Evolutionary conservation across 108 stramenopile species (phyloP).

Genomic region (Skeletonema costatum): DNA sequence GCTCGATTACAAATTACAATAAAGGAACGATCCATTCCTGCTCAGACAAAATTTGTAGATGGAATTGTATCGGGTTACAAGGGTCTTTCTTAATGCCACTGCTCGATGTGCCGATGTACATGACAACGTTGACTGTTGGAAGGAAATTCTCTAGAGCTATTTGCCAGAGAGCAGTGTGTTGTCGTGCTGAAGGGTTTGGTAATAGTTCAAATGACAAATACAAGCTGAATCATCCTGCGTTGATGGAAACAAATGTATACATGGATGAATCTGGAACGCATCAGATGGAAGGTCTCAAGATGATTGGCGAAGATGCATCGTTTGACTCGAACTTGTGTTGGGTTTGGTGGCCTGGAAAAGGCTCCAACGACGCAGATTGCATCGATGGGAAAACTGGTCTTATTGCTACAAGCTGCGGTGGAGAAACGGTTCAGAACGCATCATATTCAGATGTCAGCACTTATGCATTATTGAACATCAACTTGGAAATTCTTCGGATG

Average conservation of each 20-base stretch:
- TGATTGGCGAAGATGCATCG: constrained; percentile 74
- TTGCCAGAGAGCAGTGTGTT: constrained; percentile 84
- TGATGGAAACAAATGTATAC: constrained; percentile 87
- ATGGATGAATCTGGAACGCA: constrained; percentile 73
- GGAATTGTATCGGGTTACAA: constrained; percentile 84
- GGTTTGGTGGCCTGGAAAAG: constrained; percentile 63
- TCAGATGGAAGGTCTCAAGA: constrained; percentile 48
- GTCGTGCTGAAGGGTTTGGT: constrained; percentile 58
- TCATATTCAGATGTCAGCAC: constrained; percentile 27
- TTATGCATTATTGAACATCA: constrained; percentile 11
- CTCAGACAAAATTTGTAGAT: constrained; percentile 84
- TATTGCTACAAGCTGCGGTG: constrained; percentile 1
- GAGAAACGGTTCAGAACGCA: background rate
- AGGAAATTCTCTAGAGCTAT: constrained; percentile 69
- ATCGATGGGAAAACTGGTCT: constrained; percentile 64
- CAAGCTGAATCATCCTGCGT: constrained; percentile 67
- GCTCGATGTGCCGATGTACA: constrained; percentile 59
- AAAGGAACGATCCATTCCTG: constrained; percentile 63
- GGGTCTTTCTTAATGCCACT: constrained; percentile 73
- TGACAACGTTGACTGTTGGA: constrained; percentile 77
- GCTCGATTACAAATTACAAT: constrained; percentile 55
- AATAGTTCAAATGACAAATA: constrained; percentile 16
- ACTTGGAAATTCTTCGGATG: constrained; percentile 18
- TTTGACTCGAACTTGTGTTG: constrained; percentile 79
- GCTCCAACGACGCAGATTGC: constrained; percentile 47